phyloP scores from a whole-genome alignment of 169 alveolate species.

The Eimeria maxima region DNA sequence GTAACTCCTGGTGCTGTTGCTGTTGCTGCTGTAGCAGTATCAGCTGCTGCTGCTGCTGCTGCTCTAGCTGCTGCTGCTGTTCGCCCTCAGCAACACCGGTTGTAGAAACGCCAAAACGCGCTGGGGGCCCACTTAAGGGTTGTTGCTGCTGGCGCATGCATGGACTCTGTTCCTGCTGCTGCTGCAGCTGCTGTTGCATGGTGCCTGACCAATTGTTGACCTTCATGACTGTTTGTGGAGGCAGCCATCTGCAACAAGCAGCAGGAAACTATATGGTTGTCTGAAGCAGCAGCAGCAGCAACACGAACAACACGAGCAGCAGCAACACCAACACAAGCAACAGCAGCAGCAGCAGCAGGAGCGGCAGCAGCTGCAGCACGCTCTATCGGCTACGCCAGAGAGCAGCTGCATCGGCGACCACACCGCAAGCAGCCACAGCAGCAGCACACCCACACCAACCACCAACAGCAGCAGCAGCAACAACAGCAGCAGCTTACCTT shows the following conservation, averaged over 20 bases:
- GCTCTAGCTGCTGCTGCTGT: slow-evolving; percentile 39
- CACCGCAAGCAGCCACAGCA: background rate
- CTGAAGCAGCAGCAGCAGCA: slow-evolving; percentile 42
- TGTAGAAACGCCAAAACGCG: background rate
- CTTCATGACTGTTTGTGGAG: background rate
- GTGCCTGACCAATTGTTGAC: background rate
- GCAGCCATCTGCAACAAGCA: slow-evolving; percentile 18
- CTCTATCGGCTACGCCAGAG: background rate
- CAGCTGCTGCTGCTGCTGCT: slow-evolving; percentile 42
- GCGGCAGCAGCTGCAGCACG: background rate
- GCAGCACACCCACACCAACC: background rate
- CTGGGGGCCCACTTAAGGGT: background rate
- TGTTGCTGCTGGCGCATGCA: slow-evolving; percentile 1
- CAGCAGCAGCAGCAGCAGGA: background rate
- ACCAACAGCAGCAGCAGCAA: slow-evolving; percentile 28
- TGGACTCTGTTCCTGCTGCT: slow-evolving; percentile 3
- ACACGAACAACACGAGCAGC: background rate
- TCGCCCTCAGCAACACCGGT: background rate
- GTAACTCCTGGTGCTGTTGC: slow-evolving; percentile 21
- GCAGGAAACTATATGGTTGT: background rate
- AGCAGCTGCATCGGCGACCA: background rate
- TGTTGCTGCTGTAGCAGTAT: background rate
- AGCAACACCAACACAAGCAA: background rate
- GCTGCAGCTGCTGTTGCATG: slow-evolving; percentile 40
- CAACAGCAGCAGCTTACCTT: slow-evolving; percentile 5